A percentile compares a stretch with the other conserved stretches of the same genome.
phyloP scores from a whole-genome alignment of 345 rosid genomes.

The Eucalyptus sp. region DNA sequence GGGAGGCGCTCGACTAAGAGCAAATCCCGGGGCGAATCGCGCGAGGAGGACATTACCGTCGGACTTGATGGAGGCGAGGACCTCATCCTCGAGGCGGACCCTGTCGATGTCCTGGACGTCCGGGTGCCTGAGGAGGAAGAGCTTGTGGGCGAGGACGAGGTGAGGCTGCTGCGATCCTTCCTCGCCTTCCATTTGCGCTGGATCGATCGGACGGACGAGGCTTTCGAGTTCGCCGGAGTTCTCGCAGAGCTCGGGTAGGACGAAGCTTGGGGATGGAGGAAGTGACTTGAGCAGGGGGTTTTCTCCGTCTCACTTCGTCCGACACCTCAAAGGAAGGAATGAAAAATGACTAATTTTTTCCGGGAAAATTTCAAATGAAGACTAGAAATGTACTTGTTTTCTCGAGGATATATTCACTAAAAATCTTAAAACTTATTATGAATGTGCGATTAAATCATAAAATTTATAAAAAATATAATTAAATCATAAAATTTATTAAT shows the following conservation, averaged over 20 bases:
- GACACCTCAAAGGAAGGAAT: neutral
- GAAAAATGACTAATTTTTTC: neutral
- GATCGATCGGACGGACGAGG: neutral
- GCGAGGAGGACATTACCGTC: conserved; percentile 22
- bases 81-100: conserved; percentile 80
- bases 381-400: too few relatives aligned
- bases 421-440: too few relatives aligned
- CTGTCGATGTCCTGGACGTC: conserved; percentile 3
- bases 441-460: fast-evolving
- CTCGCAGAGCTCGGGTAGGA: neutral
- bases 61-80: conserved; percentile 52
- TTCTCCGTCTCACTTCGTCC: neutral
- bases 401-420: too few relatives aligned
- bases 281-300: neutral
- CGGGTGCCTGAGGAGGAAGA: conserved; percentile 66
- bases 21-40: neutral
- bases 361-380: neutral
- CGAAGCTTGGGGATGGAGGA: neutral
- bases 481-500: too few relatives aligned
- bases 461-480: too few relatives aligned
- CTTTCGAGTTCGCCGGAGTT: neutral
- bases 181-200: conserved; percentile 47
- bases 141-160: conserved; percentile 71
- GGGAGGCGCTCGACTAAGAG: neutral
- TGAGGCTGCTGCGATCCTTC: conserved; percentile 89